Base-by-base conservation (phyloP, 306 rosid species). In the Oxytropis ochrocephala region DNA sequence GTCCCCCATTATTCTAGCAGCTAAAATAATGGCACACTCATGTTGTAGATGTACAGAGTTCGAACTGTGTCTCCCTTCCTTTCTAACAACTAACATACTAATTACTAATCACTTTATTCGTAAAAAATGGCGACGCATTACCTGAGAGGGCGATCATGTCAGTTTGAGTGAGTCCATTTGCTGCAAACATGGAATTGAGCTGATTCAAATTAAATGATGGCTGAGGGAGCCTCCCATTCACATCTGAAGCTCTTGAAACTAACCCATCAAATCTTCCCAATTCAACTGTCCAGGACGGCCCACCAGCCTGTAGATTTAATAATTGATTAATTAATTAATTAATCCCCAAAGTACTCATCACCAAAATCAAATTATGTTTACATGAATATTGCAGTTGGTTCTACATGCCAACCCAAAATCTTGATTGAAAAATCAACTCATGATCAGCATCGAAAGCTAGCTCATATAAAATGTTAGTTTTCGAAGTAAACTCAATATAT, bases 101-200 rank as follows among this genome's bases (percentile, higher is more conserved):
- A n/a, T n/a, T n/a, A n/a, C n/a, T n/a, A n/a, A n/a, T n/a, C n/a
- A n/a, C n/a, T n/a, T n/a, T n/a, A n/a, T n/a, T n/a, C n/a, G n/a
- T n/a, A 0, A 35, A 65, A 16, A 1, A 52, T 49, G 8, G 11
- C 48, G 9, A 7, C 4, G 10, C 14, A 0, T 14, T 76, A 90
- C 96, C 96, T 66, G 96, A 90, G 74, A 90, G 96, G 32, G 96
- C 95, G 75, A 90, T 75, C 96, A 90, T 88, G 54, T 90, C 95
- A 1, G 80, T 51, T 65, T 88, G 96, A 61, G 81, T 9, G 16
- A 90, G 84, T 2, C 92, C 95, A 3, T 85, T 39, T 17, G 79
- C 30, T 0, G 72, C 78, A 75, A 90, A 90, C 13, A 90, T 32
- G 19, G 87, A 56, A 62, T 84, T 88, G 7, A 90, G 88, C 78